Conservation (phyloP, 441 rosid genomes). For the Mallotus japonicus region DNA sequence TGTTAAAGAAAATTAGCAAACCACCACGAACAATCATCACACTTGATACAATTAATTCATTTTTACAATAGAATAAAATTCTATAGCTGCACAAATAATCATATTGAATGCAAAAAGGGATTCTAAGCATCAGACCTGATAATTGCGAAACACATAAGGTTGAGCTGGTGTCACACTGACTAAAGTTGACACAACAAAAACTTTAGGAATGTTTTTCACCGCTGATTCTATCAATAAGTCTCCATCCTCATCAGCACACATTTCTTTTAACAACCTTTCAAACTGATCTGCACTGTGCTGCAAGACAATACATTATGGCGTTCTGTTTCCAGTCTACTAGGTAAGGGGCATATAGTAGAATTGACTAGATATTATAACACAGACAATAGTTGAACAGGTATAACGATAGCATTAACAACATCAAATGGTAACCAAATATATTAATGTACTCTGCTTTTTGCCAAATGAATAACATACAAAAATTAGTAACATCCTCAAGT, state of each 20-base stretch:
- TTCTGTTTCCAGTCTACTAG: conserved; percentile 15
- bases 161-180: conserved; percentile 95
- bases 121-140: conserved; percentile 59
- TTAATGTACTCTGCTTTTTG: neutral
- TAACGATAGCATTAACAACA: neutral
- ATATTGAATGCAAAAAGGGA: neutral
- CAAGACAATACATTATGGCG: conserved; percentile 42
- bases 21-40: neutral
- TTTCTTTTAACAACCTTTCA: conserved; percentile 90
- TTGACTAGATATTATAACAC: conserved; percentile 10
- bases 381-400: neutral
- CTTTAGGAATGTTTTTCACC: conserved; percentile 87
- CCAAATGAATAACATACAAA: neutral
- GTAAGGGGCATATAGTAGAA: conserved; percentile 11
- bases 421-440: neutral
- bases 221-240: conserved; percentile 92
- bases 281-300: conserved; percentile 99
- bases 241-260: conserved; percentile 98
- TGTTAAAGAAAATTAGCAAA: neutral
- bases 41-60: neutral
- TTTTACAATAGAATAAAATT: conserved; percentile 12
- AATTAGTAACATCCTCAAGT: conserved; percentile 13
- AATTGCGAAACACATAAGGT: conserved; percentile 92
- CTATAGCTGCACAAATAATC: neutral
- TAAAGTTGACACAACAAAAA: conserved; percentile 88